phyloP scores from a whole-genome alignment of 495 filamentous ascomycete species.

The Recurvomyces mirabilis region DNA sequence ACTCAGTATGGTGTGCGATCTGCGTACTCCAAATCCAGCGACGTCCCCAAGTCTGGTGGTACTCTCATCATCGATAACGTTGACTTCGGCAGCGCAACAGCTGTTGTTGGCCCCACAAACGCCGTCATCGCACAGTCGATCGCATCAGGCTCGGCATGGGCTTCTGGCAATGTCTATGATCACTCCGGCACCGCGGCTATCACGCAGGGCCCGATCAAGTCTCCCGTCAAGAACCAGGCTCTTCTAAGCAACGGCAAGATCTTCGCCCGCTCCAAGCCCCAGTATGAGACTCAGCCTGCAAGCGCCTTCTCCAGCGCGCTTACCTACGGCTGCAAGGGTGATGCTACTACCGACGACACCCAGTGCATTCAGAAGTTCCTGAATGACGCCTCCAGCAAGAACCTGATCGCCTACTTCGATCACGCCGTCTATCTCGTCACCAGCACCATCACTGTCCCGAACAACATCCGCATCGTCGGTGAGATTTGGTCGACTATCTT shows the following conservation, averaged over 20 bases:
- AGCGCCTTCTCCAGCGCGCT: conserved; percentile 51
- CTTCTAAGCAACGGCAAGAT: conserved; percentile 39
- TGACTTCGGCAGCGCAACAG: conserved; percentile 37
- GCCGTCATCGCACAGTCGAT: conserved; percentile 46
- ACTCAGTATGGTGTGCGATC: conserved; percentile 26
- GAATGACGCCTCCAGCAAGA: conserved; percentile 30
- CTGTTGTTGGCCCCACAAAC: conserved; percentile 47
- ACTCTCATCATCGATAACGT: conserved; percentile 60
- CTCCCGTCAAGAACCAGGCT: conserved; percentile 31
- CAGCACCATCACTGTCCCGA: conserved; percentile 30
- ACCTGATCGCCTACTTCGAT: conserved; percentile 39
- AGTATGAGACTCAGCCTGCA: conserved; percentile 45
- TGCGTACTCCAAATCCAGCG: conserved; percentile 19
- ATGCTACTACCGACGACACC: conserved; percentile 61
- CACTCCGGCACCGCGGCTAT: conserved; percentile 33
- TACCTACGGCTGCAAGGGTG: conserved; percentile 49
- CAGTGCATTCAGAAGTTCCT: conserved; percentile 34
- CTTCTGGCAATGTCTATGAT: conserved; percentile 42
- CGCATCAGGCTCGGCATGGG: conserved; percentile 41
- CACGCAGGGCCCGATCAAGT: conserved; percentile 17
- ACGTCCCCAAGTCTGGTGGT: conserved; percentile 36
- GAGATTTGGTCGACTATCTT: conserved; percentile 55
- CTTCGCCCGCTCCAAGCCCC: conserved; percentile 56
- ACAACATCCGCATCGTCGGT: conserved; percentile 30
- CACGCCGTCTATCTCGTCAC: conserved; percentile 33